A percentile compares a stretch with the other conserved stretches of the same genome.
Conservation (phyloP, 2,329 filamentous ascomycete species). For the Sphaerulina populicola region DNA sequence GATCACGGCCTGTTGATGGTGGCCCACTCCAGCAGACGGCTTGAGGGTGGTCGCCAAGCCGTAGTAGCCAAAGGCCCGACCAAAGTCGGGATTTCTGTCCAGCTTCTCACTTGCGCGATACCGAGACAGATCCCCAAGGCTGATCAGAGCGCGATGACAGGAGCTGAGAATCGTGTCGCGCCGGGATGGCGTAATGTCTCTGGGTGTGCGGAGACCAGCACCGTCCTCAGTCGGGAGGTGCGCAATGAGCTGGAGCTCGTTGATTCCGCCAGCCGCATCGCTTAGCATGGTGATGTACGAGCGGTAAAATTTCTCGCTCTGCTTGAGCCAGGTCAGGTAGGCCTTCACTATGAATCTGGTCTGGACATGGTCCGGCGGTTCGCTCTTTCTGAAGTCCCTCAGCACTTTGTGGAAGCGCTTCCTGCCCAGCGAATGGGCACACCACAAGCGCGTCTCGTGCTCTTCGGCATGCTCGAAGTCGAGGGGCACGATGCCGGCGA, state of each 20-base stretch:
- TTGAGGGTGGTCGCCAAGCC: conserved; percentile 68
- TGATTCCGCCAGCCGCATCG: conserved; percentile 48
- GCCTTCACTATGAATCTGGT: conserved; percentile 71
- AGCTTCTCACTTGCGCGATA: conserved; percentile 70
- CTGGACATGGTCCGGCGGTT: conserved; percentile 50
- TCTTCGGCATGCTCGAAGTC: conserved; percentile 60
- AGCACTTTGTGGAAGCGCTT: conserved; percentile 65
- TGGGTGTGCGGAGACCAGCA: conserved; percentile 23
- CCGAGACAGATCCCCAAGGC: conserved; percentile 79
- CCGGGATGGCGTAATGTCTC: conserved; percentile 36
- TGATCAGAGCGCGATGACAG: conserved; percentile 75
- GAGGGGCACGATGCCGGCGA: conserved; percentile 62
- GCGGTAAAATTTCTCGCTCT: conserved; percentile 80
- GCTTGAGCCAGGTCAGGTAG: conserved; percentile 78
- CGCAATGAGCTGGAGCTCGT: conserved; percentile 52
- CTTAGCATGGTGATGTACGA: conserved; percentile 73
- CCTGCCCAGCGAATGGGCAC: conserved; percentile 68
- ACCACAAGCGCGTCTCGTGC: conserved; percentile 68
- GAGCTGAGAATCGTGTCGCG: conserved; percentile 58
- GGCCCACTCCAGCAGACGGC: conserved; percentile 69
- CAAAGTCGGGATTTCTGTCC: conserved; percentile 66
- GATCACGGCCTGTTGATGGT: conserved; percentile 87
- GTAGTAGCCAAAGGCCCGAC: conserved; percentile 76
- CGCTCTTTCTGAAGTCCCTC: conserved; percentile 42
- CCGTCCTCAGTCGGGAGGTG: conserved; percentile 25